Base-by-base conservation (phyloP, 2,329 filamentous ascomycete species). In the Ilyonectria robusta region DNA sequence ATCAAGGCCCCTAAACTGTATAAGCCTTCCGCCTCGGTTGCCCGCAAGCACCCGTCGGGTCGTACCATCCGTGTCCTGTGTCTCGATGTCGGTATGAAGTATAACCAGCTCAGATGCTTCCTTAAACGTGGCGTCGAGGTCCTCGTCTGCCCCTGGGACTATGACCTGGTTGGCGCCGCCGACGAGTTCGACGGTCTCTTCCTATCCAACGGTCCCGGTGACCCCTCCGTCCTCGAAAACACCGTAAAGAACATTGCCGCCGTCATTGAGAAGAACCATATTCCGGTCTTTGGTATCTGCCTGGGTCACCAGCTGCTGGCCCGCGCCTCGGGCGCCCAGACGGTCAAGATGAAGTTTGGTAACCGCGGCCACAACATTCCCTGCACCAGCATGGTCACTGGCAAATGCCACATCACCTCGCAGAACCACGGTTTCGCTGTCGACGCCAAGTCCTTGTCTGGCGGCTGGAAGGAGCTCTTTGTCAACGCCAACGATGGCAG, bases 281-380 rank as follows among this genome's bases (percentile, higher is more conserved):
- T 91, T 8, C 95, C 95, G 7, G 92, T 98, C 70, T 98, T 98
- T 74, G 95, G 95, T 85, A 98, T 98, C 79, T 98, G 95, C 85
- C 84, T 98, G 73, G 96, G 96, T 72, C 96, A 99, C 84, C 96
- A 99, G 87, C 91, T 99, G 59, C 88, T 99, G 65, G 95, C 95
- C 71, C 89, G 98, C 74, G 94, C 96, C 55, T 88, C 93, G 66
- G 96, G 96, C 70, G 96, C 94, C 61, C 88, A 90, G 76, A 98
- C 96, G 69, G 92, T 97, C 84, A 98, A 98, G 89, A 90, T 99
- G 83, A 98, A 98, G 89, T 99, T 98, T 82, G 96, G 96, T 78
- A 99, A 99, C 89, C 93, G 96, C 75, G 96, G 95, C 19, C 96
- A 98, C 88, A 99, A 99, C 84, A 98, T 99, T 77, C 96, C 96